Evolutionary conservation across 805 yeast species (phyloP), one percentile per base, ranked within the genome.

Genomic region (Kregervanrija fluxuum): DNA sequence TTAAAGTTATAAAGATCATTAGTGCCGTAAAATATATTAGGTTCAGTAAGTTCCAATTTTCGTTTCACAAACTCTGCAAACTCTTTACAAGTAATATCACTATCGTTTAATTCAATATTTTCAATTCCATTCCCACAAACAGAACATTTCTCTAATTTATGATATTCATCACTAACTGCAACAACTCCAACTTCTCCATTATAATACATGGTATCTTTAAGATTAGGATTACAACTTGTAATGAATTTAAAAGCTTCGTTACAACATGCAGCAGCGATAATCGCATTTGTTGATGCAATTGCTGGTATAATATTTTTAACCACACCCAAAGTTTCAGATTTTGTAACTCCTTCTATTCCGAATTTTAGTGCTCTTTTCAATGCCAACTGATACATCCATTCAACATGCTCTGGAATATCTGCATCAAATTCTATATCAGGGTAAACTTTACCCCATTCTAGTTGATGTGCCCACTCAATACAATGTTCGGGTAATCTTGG

Each of bases 401-500:
- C 73, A 11, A 87, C 75, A 50, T 86, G 84, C 2, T 73, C 77
- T 0, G 80, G 77, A 38, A 70, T 59, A 61, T 90, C 97, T 42
- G 82, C 73, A 57, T 89, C 89, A 44, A 85, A 75, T 43, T 66
- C 67, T 30, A 56, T 62, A 33, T 64, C 70, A 9, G 74, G 71
- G 45, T 73, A 73, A 3, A 52, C 50, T 40, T 69, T 63, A 1
- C 81, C 82, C 95, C 96, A 87, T 52, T 78, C 81, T 3, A 86
- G 67, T 31, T 80, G 82, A 47, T 79, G 77, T 1, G 91, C 89
- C 84, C 93, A 91, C 60, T 90, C 96, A 9, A 91, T 81, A 55
- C 97, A 89, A 62, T 91, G 98, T 54, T 90, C 96, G 0, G 96
- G 93, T 8, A 88, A 64, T 48, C 98, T 66, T n/a, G 98, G 98